Evolutionary conservation across 495 filamentous ascomycete species (phyloP), one percentile per base, ranked within the genome.

Genomic region (Chlorociboria aeruginascens): DNA sequence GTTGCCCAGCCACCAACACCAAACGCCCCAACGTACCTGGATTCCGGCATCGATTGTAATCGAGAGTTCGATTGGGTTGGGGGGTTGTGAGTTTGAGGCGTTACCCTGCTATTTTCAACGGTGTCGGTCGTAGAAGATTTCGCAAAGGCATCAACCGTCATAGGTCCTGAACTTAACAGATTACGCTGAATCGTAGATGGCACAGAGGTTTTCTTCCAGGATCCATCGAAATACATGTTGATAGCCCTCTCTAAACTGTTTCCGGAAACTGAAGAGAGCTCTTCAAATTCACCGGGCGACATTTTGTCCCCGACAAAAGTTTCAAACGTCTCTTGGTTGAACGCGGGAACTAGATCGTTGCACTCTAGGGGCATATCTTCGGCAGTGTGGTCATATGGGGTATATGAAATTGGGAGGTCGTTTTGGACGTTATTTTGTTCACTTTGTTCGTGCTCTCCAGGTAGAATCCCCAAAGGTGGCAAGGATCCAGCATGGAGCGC

Each of bases 1-100:
- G 92, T 97, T 35, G 86, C 77, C 92, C 92, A 98, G 7, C 79
- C 90, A 30, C 79, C 85, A 6, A 86, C 89, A 12, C 93, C 92
- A 66, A 97, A 93, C 0, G 86, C 85, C 28, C 92, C 92, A 40
- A 97, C 71, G 59, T 95, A 98, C 58, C 93, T 73, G 46, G 67
- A 70, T 3, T 71, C 54, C 0, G 85, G 82, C 64, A 79, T 76
- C 31, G 50, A 37, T 31, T 40, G 55, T 25, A 25, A 25, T 32
- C 53, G 52, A 9, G 49, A 50, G n/a, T 16, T 47, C 31, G 56
- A 55, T 43, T 44, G 32, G 38, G 41, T 20, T 20, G 8, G 46
- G 51, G 53, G 48, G 52, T 14, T n/a, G 32, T 12, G 28, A 7
- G 39, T 32, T 37, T 13, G n/a, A 32, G 42, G 6, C 11, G 51